phyloP scores from a whole-genome alignment of 495 filamentous ascomycete genomes.

The Podospora australis region DNA sequence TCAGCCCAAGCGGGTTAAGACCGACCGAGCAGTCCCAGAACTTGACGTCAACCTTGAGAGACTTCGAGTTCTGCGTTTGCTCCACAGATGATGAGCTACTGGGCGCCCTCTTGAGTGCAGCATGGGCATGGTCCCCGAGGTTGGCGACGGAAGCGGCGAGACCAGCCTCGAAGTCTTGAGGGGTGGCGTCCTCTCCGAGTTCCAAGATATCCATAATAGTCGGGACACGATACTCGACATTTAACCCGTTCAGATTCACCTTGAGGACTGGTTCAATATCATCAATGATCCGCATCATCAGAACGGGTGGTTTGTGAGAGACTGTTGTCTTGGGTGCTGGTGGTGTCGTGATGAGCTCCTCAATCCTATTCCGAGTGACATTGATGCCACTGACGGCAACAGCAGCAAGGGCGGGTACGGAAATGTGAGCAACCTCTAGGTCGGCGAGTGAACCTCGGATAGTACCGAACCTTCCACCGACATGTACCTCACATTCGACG shows the following conservation, averaged over 20 bases:
- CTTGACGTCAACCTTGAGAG: slow-evolving; percentile 62
- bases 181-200: slow-evolving; percentile 57
- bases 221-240: slow-evolving; percentile 76
- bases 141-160: slow-evolving; percentile 76
- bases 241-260: slow-evolving; percentile 73
- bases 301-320: slow-evolving; percentile 43
- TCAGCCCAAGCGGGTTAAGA: slow-evolving; percentile 71
- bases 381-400: slow-evolving; percentile 56
- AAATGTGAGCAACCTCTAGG: slow-evolving; percentile 74
- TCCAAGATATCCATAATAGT: slow-evolving; percentile 73
- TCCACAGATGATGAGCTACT: slow-evolving; percentile 7
- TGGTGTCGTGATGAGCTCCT: slow-evolving; percentile 55
- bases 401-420: slow-evolving; percentile 73
- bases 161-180: slow-evolving; percentile 66
- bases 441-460: slow-evolving; percentile 51
- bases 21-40: slow-evolving; percentile 76
- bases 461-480: slow-evolving; percentile 59
- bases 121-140: slow-evolving; percentile 54
- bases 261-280: slow-evolving; percentile 90
- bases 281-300: slow-evolving; percentile 73
- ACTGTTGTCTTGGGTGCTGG: slow-evolving; percentile 22
- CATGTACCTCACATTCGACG: slow-evolving; percentile 49
- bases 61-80: slow-evolving; percentile 29
- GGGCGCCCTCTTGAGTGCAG: slow-evolving; percentile 33
- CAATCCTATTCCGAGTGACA: slow-evolving; percentile 56